These are phyloP conservation scores for Parmales sp. DNA, from an alignment of 108 stramenopile genomes.

Conservation along the genomic window DNA sequence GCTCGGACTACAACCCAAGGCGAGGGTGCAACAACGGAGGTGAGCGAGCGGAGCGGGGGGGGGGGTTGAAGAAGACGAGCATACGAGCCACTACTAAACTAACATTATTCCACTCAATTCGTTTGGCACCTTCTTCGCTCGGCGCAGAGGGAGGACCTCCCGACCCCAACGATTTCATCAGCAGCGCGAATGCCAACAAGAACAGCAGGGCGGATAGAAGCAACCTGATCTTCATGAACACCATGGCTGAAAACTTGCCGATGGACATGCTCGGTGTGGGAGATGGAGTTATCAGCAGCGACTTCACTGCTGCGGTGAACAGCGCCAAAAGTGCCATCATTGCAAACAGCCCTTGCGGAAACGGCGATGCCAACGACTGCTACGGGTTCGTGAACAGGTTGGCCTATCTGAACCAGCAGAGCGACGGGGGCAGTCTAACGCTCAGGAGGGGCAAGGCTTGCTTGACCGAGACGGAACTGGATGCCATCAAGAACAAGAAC, in stretches of 20 bases:
- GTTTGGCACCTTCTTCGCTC: too few species aligned
- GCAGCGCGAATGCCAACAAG: conserved; percentile 17
- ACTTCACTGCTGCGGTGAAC: not conserved
- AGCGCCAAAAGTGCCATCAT: too few species aligned
- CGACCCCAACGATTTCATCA: conserved; percentile 22
- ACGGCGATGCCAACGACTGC: not conserved
- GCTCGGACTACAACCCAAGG: conserved; percentile 34
- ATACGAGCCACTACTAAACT: too few species aligned
- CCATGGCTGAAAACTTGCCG: conserved; percentile 24
- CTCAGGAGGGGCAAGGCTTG: conserved; percentile 7
- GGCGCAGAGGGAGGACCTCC: conserved; percentile 34
- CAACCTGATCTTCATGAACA: conserved; percentile 21
- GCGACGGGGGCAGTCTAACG: not conserved
- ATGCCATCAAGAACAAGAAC: conserved; percentile 18
- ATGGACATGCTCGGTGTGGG: conserved; percentile 4
- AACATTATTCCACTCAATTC: too few species aligned
- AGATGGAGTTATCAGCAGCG: not conserved
- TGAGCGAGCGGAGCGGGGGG: too few species aligned
- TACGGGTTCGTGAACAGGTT: conserved; percentile 1
- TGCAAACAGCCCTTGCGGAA: not conserved
- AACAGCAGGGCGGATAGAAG: conserved; percentile 28
- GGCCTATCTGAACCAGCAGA: conserved; percentile 24
- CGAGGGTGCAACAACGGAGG: conserved; percentile 35
- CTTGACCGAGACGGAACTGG: conserved; percentile 18
- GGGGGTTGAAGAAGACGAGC: too few species aligned